Conservation (phyloP, 371 early-diverging fungal genomes). For the Mucor indicus region DNA sequence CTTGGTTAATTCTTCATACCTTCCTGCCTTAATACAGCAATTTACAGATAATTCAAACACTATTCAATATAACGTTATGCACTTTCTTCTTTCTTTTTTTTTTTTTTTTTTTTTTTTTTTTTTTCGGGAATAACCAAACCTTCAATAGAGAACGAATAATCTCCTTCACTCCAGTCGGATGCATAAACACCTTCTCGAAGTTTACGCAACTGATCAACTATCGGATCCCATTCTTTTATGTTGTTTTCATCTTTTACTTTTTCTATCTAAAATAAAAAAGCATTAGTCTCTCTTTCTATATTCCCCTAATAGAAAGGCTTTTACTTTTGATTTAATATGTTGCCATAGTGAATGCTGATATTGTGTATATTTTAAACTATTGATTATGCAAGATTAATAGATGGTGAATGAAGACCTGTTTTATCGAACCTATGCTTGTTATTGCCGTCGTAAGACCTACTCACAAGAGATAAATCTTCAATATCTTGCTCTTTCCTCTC, state of each 20-base stretch:
- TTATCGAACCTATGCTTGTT: slow-evolving; percentile 9
- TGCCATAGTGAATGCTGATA: slow-evolving; percentile 15
- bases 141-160: slow-evolving; percentile 13
- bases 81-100: too few species aligned
- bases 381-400: not conserved
- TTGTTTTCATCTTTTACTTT: not conserved
- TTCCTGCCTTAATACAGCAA: slow-evolving; percentile 11
- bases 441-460: slow-evolving; percentile 2
- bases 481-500: not conserved
- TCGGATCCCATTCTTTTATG: slow-evolving; percentile 12
- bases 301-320: not conserved
- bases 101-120: not conserved
- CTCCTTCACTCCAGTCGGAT: slow-evolving; percentile 10
- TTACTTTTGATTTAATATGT: slow-evolving; percentile 7
- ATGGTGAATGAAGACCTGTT: too few species aligned
- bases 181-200: slow-evolving; percentile 25
- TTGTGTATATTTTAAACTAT: slow-evolving; percentile 10
- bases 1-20: slow-evolving; percentile 17
- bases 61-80: too few species aligned
- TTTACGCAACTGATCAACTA: slow-evolving; percentile 15
- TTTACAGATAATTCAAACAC: slow-evolving; percentile 18
- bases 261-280: not conserved
- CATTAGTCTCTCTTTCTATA: not conserved
- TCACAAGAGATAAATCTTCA: slow-evolving; percentile 11
- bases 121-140: not conserved